Base-by-base conservation (phyloP, 352 stramenopile genomes). In the Thalassiosira livingstoniorum region DNA sequence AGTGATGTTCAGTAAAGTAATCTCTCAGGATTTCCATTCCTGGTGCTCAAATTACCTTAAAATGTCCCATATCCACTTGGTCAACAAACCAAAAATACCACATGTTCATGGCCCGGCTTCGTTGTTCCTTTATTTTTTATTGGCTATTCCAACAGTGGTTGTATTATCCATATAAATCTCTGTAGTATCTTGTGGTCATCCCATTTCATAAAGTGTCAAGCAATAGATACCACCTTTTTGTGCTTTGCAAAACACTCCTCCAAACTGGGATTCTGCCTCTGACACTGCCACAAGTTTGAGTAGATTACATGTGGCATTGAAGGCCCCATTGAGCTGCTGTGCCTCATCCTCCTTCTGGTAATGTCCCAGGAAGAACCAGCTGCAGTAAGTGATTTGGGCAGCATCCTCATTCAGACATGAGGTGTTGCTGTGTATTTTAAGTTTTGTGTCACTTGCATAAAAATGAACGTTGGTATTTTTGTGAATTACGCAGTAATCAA, bases 161-260 rank as follows among this genome's bases (percentile, higher is more conserved):
- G 39, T 66, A 55, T 85, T 85, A 58, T 80, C 71, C 11, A 42
- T 75, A 32, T 65, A n/a, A 2, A 81, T 57, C 2, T 31, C 53
- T 25, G 66, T 79, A 7, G 54, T 25, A 11, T 66, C 37, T 35
- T 86, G 72, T 31, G 53, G 61, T 15, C 77, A 64, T 2, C 66
- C 61, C 39, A 81, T 60, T 65, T 75, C 67, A 13, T 62, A 7
- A 1, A 83, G 32, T 4, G 67, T 79, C 4, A 37, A n/a, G 4
- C 67, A 21, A 0, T 63, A 7, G 2, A 58, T 32, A 2, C 58
- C 39, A 3, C 18, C 42, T 42, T 35, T 2, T n/a, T 62, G 23
- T 18, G 25, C 23, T 25, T 47, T 80, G 34, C 34, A 43, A n/a
- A 69, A 85, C 25, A 79, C 25, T 4, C 21, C 78, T 54, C 34